Percentiles rank a stretch among this genome's conserved stretches.
Evolutionary conservation across 2,329 filamentous ascomycete species (phyloP).

Genomic region (Diaporthe vaccinii): DNA sequence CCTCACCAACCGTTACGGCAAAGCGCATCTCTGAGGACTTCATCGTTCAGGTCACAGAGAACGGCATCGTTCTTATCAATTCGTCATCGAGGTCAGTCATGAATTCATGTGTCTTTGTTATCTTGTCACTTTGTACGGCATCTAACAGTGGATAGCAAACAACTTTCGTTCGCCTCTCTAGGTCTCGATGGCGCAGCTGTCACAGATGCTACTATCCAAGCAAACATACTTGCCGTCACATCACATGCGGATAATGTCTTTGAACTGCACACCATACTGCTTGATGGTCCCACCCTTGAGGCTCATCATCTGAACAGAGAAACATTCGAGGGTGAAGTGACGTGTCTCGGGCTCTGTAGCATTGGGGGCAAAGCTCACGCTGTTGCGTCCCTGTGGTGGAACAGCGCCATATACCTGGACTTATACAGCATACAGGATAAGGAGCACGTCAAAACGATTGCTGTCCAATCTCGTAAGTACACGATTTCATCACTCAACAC

Average conservation of each 20-base stretch:
- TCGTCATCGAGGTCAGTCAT: conserved; percentile 53
- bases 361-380: conserved; percentile 42
- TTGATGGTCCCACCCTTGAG: conserved; percentile 53
- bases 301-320: not conserved
- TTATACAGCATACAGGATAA: conserved; percentile 31
- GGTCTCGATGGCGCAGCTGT: conserved; percentile 48
- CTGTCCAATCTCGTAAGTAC: conserved; percentile 38
- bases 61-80: conserved; percentile 56
- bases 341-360: conserved; percentile 57
- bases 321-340: conserved; percentile 60
- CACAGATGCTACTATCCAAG: conserved; percentile 58
- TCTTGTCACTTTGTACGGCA: too few species aligned
- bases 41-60: conserved; percentile 69
- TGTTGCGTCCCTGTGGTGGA: conserved; percentile 36
- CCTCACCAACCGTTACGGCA: conserved; percentile 65
- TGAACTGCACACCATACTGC: conserved; percentile 55
- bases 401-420: conserved; percentile 34
- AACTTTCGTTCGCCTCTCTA: conserved; percentile 41
- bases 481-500: too few species aligned
- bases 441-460: conserved; percentile 1
- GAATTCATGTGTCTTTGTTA: not conserved
- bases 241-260: conserved; percentile 54
- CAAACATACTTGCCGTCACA: conserved; percentile 58
- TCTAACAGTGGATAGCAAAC: conserved; percentile 28
- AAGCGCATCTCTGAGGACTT: conserved; percentile 52